Evolutionary conservation across 2,329 filamentous ascomycete genomes (phyloP), one percentile per base, ranked within the genome.

Genomic region (Hirsutella minnesotensis): DNA sequence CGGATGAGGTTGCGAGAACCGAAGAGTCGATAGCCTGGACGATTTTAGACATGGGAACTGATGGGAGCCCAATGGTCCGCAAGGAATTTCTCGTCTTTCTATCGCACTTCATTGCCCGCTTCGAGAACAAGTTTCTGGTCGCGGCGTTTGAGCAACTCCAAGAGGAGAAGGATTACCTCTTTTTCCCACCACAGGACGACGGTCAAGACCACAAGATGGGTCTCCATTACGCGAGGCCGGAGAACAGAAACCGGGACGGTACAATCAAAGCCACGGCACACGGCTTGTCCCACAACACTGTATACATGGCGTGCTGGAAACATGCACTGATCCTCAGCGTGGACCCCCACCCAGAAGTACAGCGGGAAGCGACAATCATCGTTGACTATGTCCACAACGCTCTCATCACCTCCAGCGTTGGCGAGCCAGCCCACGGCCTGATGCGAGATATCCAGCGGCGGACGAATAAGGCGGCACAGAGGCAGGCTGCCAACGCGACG

Each of bases 281-380:
- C 37, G 75, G 77, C 1, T 62, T 86, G 10, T 87, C 89, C 12
- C 81, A 86, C 49, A 92, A 94, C 56, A 95, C 88, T 0, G 85
- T 95, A 16, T 95, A 94, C 59, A 83, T 89, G 24, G 85, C 89
- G 1, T 83, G 94, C 48, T 98, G 92, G 92, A 92, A 94, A 59
- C 86, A 95, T 55, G 73, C 94, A 36, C 69, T 95, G 46, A 86
- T 94, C 48, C 73, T 96, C 60, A 90, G 87, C 37, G 86, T 94
- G 16, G 92, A 98, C 57, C 90, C 92, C 34, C 89, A 95, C 56
- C 88, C 90, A 1, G 90, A 96, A 56, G 86, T 96, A 29, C 85
- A 94, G 48, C 76, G 83, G 50, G 85, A 92, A 58, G 90, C 88
- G 9, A 81, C 79, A 5, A 72, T 83, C n/a, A 80, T 96, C 37